Conservation (phyloP, 2,329 filamentous ascomycete genomes). For the Apiospora kogelbergensis region DNA sequence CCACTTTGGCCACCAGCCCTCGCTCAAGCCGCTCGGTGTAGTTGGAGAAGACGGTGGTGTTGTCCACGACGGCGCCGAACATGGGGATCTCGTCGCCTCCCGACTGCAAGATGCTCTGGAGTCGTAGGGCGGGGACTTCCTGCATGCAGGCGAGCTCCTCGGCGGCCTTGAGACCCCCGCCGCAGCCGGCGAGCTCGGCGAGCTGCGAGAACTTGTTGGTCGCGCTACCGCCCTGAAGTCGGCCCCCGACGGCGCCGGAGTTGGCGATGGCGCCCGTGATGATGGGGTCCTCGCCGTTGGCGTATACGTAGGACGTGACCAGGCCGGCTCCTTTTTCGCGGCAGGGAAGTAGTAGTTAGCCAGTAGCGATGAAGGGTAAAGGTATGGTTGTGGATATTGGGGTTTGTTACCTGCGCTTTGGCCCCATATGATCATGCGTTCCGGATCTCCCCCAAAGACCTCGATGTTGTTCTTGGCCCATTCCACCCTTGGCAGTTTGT, state of each 20-base stretch:
- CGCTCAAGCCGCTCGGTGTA: slow-evolving; percentile 12
- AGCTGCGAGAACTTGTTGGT: slow-evolving; percentile 24
- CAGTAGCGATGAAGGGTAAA: neutral
- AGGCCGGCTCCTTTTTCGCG: slow-evolving; percentile 2
- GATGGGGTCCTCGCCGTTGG: slow-evolving; percentile 24
- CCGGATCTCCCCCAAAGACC: slow-evolving; percentile 12
- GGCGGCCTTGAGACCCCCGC: slow-evolving; percentile 14
- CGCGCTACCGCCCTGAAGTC: slow-evolving; percentile 23
- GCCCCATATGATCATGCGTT: slow-evolving; percentile 15
- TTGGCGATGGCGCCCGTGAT: slow-evolving; percentile 35
- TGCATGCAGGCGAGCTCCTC: slow-evolving; percentile 27
- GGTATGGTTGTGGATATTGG: neutral
- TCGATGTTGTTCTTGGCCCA: slow-evolving; percentile 14
- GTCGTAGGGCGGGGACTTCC: slow-evolving; percentile 16
- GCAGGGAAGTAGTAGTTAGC: neutral
- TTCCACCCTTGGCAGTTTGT: neutral
- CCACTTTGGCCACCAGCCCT: slow-evolving; percentile 18
- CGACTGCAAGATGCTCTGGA: slow-evolving; percentile 17
- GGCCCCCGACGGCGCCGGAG: slow-evolving; percentile 2
- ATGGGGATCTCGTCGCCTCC: slow-evolving; percentile 10
- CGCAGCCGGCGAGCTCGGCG: slow-evolving; percentile 24
- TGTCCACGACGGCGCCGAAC: slow-evolving; percentile 14
- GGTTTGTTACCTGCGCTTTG: slow-evolving; percentile 13
- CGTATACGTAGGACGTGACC: slow-evolving; percentile 12
- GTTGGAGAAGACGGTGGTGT: slow-evolving; percentile 15